These are phyloP conservation scores for Protomyces lactucae-debilis DNA, from an alignment of 1,139 yeast genomes.

Conservation along the genomic window DNA sequence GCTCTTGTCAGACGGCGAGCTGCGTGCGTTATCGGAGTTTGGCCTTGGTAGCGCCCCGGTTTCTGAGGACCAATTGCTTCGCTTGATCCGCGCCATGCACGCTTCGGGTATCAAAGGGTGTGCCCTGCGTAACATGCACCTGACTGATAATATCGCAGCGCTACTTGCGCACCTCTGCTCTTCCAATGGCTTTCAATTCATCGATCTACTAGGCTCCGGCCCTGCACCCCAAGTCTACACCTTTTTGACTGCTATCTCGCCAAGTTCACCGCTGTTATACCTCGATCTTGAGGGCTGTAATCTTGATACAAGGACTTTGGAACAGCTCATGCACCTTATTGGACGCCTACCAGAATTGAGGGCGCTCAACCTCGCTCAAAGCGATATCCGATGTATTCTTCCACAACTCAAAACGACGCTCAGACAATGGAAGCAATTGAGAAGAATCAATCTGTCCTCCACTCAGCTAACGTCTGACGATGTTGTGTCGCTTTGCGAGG, in stretches of 20 bases:
- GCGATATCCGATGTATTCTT: neutral
- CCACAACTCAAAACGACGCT: constrained; percentile 1
- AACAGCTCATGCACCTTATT: neutral
- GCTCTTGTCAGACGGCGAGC: neutral
- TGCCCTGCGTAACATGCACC: neutral
- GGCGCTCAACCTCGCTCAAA: constrained; percentile 5
- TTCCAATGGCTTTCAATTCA: neutral
- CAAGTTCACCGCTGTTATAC: constrained; percentile 1
- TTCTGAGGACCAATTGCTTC: neutral
- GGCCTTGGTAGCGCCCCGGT: constrained; percentile 4
- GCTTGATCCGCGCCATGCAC: neutral
- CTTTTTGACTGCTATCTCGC: neutral
- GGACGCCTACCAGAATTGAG: constrained; percentile 13
- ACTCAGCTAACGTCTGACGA: constrained; percentile 2
- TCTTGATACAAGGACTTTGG: neutral
- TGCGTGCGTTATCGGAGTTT: constrained; percentile 9
- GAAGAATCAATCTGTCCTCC: constrained; percentile 7
- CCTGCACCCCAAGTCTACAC: neutral
- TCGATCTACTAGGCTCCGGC: constrained; percentile 6
- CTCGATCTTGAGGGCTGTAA: constrained; percentile 5
- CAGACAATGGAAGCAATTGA: neutral
- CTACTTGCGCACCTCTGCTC: constrained; percentile 1
- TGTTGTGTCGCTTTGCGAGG: constrained; percentile 6
- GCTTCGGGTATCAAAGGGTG: constrained; percentile 1
- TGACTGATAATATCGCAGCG: neutral